These are phyloP conservation scores for Ramaria sp. DNA, from an alignment of 768 basidiomycete genomes.

Conservation along the genomic window DNA sequence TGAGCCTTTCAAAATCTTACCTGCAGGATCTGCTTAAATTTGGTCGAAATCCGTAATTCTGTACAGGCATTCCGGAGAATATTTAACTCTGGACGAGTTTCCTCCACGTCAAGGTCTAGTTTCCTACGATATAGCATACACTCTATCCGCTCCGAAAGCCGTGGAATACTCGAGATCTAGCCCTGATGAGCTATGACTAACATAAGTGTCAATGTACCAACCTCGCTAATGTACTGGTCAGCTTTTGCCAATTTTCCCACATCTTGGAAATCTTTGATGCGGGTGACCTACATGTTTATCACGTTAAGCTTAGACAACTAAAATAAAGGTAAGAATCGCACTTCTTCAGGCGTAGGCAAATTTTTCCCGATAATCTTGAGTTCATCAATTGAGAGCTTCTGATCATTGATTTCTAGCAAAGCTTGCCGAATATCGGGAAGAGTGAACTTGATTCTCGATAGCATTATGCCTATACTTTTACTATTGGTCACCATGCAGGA, in stretches of 20 bases:
- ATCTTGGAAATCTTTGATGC: slow-evolving; percentile 63
- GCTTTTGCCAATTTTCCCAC: slow-evolving; percentile 66
- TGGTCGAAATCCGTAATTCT: slow-evolving; percentile 52
- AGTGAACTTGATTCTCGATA: slow-evolving; percentile 60
- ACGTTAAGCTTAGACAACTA: not conserved
- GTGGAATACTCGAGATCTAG: slow-evolving; percentile 71
- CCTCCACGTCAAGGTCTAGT: slow-evolving; percentile 73
- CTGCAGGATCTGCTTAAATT: slow-evolving; percentile 63
- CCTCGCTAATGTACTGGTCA: slow-evolving; percentile 76
- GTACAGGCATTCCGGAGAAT: slow-evolving; percentile 58
- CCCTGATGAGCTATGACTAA: not conserved
- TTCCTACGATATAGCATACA: slow-evolving; percentile 80
- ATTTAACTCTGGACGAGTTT: slow-evolving; percentile 73
- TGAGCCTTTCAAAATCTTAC: slow-evolving; percentile 25
- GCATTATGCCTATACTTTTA: slow-evolving; percentile 58
- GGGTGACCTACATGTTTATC: slow-evolving; percentile 33
- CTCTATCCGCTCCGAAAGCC: slow-evolving; percentile 60
- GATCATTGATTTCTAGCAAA: slow-evolving; percentile 62
- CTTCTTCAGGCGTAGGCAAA: slow-evolving; percentile 77
- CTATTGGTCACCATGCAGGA: not conserved
- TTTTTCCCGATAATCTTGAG: slow-evolving; percentile 66
- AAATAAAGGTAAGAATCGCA: slow-evolving; percentile 17
- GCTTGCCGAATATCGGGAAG: slow-evolving; percentile 60
- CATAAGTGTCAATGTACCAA: slow-evolving; percentile 19
- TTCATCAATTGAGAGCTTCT: slow-evolving; percentile 57